These are phyloP conservation scores for Cymbopogon flexuosus DNA, from an alignment of 202 grass and related monocot genomes.

Conservation along the genomic window DNA sequence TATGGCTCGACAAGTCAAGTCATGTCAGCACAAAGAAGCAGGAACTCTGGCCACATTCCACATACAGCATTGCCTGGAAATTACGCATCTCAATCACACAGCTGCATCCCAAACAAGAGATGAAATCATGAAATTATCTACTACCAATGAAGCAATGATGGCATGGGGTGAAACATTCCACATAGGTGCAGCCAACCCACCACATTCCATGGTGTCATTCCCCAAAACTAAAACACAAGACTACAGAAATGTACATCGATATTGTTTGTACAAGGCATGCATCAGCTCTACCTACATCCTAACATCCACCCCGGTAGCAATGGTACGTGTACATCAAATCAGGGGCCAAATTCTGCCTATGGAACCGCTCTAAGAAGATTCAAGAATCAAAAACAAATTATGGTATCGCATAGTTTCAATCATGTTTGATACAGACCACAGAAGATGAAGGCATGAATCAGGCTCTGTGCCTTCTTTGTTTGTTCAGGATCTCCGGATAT, in stretches of 20 bases:
- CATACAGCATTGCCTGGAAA: neutral
- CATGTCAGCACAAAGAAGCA: neutral
- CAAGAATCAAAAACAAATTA: neutral
- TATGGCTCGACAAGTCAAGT: neutral
- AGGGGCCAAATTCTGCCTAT: neutral
- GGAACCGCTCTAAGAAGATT: neutral
- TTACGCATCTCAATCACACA: neutral
- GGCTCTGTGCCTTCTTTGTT: constrained; percentile 52
- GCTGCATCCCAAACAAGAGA: neutral
- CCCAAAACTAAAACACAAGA: neutral
- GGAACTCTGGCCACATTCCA: neutral
- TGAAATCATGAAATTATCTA: neutral
- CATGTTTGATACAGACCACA: constrained; percentile 50
- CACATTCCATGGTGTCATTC: neutral
- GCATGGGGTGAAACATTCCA: neutral
- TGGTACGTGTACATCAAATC: constrained; percentile 29
- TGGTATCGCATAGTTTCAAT: neutral
- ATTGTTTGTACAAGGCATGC: neutral
- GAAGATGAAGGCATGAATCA: constrained; percentile 63
- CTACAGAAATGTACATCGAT: constrained; percentile 27
- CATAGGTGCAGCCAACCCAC: neutral
- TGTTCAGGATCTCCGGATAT: constrained; percentile 49
- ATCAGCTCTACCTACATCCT: constrained; percentile 14
- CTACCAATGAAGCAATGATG: neutral
- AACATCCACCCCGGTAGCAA: constrained; percentile 24